Base-by-base conservation (phyloP, 768 basidiomycete species). In the Tylopilus sp. region DNA sequence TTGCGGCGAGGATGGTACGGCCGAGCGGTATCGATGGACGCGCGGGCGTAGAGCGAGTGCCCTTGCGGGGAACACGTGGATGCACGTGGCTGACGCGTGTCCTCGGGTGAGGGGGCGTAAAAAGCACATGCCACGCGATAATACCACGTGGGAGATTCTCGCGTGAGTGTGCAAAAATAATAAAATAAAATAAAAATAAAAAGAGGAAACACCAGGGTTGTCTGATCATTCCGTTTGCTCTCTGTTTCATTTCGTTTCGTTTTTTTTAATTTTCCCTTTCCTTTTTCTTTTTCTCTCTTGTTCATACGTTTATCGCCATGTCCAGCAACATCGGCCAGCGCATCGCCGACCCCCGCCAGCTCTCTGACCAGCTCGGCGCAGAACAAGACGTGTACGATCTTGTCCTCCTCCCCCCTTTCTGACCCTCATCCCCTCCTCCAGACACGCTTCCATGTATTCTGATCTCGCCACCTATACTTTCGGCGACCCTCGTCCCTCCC, bases 391-490 rank as follows among this genome's bases (percentile, higher is more conserved):
- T 9, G 58, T 58, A 26, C 6, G 58, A 61, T 6, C 31, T 39
- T 11, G 30, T 3, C 0, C 4, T 12, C 38, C 30, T 12, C 8
- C 36, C 44, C 1, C 39, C 18, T 26, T 28, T 28, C 28, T 10
- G 28, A 6, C 20, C 9, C 51, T 50, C 55, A 48, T 43, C 20
- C 21, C 22, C 23, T 28, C 33, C 40, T 22, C 4, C 30, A 26
- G 42, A 3, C 48, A 49, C 11, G 42, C 50, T 20, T 40, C 48
- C 40, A 69, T 75, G 31, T 75, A 79, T 59, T 70, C 72, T 3
- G 63, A 63, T 47, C 67, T 78, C 21, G 69, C 73, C 20, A 69
- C 56, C 40, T 78, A 69, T 59, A 74, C 73, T 7, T 78, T 78
- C 52, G 76, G 77, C 28, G 67, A 31, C 62, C 12, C 64, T 67